These are phyloP conservation scores for Geotrichum fermentans DNA, from an alignment of 1,139 yeast species.

Conservation along the genomic window DNA sequence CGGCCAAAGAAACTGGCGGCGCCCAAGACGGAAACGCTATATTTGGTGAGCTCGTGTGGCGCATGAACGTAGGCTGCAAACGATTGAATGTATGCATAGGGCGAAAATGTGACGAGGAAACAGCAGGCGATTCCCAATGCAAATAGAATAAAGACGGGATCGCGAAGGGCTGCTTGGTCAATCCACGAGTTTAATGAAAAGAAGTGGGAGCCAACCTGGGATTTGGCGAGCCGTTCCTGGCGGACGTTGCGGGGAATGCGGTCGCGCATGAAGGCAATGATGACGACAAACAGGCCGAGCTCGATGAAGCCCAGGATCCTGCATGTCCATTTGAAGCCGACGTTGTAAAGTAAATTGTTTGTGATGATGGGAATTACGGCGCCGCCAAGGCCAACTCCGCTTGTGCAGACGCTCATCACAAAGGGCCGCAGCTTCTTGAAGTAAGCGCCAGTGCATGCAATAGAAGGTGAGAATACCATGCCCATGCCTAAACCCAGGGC, in stretches of 20 bases:
- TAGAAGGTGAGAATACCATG: constrained; percentile 10
- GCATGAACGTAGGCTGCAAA: constrained; percentile 10
- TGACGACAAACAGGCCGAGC: background rate
- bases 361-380: constrained; percentile 45
- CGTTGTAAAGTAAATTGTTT: constrained; percentile 33
- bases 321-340: constrained; percentile 50
- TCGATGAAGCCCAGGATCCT: constrained; percentile 35
- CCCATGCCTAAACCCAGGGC: constrained; percentile 45
- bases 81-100: constrained; percentile 18
- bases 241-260: constrained; percentile 8
- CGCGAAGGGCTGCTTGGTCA: constrained; percentile 13
- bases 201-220: background rate
- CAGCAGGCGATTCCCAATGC: constrained; percentile 12
- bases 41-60: background rate
- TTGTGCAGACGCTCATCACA: constrained; percentile 51
- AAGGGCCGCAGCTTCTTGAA: constrained; percentile 48
- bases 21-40: constrained; percentile 16
- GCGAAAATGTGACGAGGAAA: constrained; percentile 16
- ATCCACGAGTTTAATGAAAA: constrained; percentile 17
- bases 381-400: constrained; percentile 60
- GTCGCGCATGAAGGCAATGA: constrained; percentile 5
- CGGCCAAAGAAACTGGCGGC: constrained; percentile 17
- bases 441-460: constrained; percentile 14
- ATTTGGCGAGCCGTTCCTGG: constrained; percentile 1
- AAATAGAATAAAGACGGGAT: constrained; percentile 19